A percentile compares a stretch with the other conserved stretches of the same genome.
phyloP scores from a whole-genome alignment of 75 land plant genomes.

The Larix kaempferi region DNA sequence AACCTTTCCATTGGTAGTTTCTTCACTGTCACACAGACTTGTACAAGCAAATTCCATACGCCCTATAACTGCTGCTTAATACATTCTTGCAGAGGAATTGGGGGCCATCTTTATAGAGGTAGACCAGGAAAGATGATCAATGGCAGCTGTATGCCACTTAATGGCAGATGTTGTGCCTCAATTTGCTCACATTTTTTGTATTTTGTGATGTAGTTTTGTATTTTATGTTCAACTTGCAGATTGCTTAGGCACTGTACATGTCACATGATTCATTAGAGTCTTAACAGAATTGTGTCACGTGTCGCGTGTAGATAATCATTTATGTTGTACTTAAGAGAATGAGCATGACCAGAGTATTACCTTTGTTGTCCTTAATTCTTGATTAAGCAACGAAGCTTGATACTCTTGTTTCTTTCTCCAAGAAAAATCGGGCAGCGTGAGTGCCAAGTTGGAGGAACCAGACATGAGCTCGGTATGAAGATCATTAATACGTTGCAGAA shows the following conservation, averaged over 20 bases:
- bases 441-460: no score
- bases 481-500: conserved; percentile 7
- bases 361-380: conserved; percentile 22
- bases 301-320: background rate
- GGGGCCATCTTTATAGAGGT: no score
- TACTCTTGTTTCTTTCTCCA: conserved; percentile 3
- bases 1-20: background rate
- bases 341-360: background rate
- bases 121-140: background rate
- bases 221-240: no score
- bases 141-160: background rate
- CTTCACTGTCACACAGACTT: background rate
- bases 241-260: background rate
- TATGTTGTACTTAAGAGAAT: background rate
- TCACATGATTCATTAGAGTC: background rate
- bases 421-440: no score
- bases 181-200: no score
- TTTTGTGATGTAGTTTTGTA: no score
- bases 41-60: background rate
- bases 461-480: background rate
- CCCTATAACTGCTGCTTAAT: background rate
- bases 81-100: no score
- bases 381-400: conserved; percentile 7
- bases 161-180: no score
- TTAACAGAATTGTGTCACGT: no score